These are phyloP conservation scores for Talaromyces piceae DNA, from an alignment of 2,329 filamentous ascomycete species.

Conservation along the genomic window DNA sequence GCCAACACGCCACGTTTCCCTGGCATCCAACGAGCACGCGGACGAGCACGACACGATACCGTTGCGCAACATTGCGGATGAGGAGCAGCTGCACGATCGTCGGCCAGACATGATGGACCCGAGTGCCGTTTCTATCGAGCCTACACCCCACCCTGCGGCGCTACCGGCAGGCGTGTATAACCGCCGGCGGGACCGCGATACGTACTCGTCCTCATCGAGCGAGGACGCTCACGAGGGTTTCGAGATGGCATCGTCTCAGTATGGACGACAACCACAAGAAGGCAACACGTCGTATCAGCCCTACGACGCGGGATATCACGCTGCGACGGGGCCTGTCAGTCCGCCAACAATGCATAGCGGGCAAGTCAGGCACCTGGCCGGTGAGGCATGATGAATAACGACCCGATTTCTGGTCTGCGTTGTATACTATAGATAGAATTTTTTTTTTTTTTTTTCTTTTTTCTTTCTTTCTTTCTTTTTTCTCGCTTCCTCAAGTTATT, in stretches of 20 bases:
- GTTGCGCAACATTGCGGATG: constrained; percentile 26
- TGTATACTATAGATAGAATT: background rate
- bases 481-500: no score
- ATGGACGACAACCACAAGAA: background rate
- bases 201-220: constrained; percentile 29
- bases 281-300: constrained; percentile 3
- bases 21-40: constrained; percentile 14
- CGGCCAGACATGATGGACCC: constrained; percentile 3
- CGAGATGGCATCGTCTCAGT: constrained; percentile 27
- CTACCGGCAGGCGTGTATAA: constrained; percentile 21
- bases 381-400: background rate
- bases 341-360: constrained; percentile 1
- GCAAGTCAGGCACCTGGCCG: background rate
- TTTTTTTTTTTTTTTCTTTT: background rate
- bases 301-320: constrained; percentile 8
- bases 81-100: constrained; percentile 19
- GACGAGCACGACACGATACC: constrained; percentile 16
- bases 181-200: constrained; percentile 24
- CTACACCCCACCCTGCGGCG: constrained; percentile 13
- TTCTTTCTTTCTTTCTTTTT: no score
- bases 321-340: background rate
- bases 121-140: constrained; percentile 1
- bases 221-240: constrained; percentile 29
- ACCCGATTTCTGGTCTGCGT: no score
- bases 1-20: constrained; percentile 12